Evolutionary conservation across 1,284 basidiomycete genomes (phyloP).

Genomic region (Anthracocystis panici-leucophaei): DNA sequence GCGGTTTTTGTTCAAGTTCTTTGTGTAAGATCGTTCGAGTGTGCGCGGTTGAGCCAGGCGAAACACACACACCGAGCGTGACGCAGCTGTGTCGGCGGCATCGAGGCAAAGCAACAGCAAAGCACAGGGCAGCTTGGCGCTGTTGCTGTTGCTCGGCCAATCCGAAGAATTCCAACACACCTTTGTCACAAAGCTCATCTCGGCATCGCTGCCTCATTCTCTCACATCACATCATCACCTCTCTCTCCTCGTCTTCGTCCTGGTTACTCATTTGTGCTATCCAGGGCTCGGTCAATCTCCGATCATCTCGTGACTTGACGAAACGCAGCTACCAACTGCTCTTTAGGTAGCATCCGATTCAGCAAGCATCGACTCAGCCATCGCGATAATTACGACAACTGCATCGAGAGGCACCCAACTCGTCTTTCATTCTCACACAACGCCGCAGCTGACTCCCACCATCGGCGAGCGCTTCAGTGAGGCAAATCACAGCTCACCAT

Average conservation of each 20-base stretch:
- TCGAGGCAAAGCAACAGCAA: background rate
- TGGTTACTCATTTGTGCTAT: no score
- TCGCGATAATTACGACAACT: background rate
- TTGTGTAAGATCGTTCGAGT: background rate
- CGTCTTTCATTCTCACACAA: background rate
- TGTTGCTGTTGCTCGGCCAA: slow-evolving; percentile 10
- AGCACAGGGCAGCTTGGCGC: slow-evolving; percentile 8
- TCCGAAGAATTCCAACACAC: slow-evolving; percentile 30
- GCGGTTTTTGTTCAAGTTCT: background rate
- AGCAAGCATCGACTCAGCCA: slow-evolving; percentile 2
- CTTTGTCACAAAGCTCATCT: slow-evolving; percentile 4
- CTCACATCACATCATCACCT: background rate
- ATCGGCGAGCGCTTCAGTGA: background rate
- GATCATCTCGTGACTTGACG: slow-evolving; percentile 3
- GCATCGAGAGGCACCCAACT: background rate
- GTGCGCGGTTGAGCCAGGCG: slow-evolving; percentile 28
- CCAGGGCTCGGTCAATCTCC: background rate
- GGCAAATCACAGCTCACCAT: slow-evolving; percentile 32
- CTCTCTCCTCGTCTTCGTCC: background rate
- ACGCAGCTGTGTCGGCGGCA: slow-evolving; percentile 8
- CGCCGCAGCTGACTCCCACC: no score
- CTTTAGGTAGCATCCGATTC: background rate
- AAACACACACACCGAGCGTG: slow-evolving; percentile 15
- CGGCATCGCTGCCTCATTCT: background rate
- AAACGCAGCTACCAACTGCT: background rate